These are phyloP conservation scores for Talaromyces sp. DNA, from an alignment of 2,329 filamentous ascomycete genomes.

Conservation along the genomic window DNA sequence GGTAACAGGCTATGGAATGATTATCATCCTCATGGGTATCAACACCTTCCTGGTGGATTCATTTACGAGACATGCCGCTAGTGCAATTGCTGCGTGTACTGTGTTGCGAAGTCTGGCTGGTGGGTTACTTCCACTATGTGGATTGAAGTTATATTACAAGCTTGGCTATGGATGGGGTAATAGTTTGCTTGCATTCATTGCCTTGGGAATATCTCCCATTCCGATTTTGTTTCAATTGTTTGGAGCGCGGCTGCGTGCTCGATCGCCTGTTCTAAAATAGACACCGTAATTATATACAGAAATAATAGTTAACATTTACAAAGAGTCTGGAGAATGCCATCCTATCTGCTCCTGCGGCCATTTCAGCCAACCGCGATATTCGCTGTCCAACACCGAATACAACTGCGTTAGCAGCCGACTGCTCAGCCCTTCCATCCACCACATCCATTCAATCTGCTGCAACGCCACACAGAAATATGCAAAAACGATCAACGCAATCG, in stretches of 20 bases:
- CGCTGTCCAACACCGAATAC: slow-evolving; percentile 22
- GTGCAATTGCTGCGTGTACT: background rate
- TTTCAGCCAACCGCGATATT: slow-evolving; percentile 24
- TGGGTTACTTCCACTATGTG: background rate
- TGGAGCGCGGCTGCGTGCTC: background rate
- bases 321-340: slow-evolving; percentile 20
- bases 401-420: slow-evolving; percentile 21
- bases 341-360: slow-evolving; percentile 26
- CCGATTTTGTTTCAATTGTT: background rate
- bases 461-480: slow-evolving; percentile 24
- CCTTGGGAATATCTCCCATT: background rate
- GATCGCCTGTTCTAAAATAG: background rate
- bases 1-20: background rate
- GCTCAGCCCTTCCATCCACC: slow-evolving; percentile 28
- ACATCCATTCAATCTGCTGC: slow-evolving; percentile 24
- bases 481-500: slow-evolving; percentile 25
- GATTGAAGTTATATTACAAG: background rate
- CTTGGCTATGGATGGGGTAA: background rate
- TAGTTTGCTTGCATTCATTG: background rate
- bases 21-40: background rate
- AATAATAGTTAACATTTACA: background rate
- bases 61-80: background rate
- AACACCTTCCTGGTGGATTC: background rate
- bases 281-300: background rate
- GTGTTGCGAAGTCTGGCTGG: background rate